phyloP scores from a whole-genome alignment of 345 rosid genomes.

The Salix viminalis region DNA sequence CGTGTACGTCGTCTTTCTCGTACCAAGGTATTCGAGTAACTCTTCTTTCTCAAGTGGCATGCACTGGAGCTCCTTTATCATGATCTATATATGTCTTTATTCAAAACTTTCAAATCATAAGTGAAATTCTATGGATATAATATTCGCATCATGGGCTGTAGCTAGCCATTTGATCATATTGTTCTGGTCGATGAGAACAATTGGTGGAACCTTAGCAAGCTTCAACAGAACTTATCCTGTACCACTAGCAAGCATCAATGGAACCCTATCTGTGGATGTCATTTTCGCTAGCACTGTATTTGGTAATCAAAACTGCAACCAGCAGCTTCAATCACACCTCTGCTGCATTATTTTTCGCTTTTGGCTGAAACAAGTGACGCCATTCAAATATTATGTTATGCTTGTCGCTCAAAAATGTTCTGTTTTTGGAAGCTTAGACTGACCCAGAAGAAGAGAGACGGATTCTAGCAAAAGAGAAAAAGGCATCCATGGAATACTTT shows the following conservation, averaged over 20 bases:
- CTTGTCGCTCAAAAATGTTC: neutral
- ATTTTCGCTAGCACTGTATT: neutral
- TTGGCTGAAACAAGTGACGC: neutral
- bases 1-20: constrained; percentile 89
- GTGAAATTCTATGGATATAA: neutral
- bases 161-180: neutral
- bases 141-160: neutral
- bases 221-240: too few species aligned
- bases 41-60: constrained; percentile 4
- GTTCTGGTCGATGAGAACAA: neutral
- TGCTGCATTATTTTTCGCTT: neutral
- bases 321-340: too few species aligned
- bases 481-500: constrained; percentile 64
- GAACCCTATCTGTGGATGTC: too few species aligned
- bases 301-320: neutral
- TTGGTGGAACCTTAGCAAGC: too few species aligned
- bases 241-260: too few species aligned
- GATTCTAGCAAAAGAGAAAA: constrained; percentile 71
- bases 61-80: neutral
- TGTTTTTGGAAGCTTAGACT: constrained; percentile 38
- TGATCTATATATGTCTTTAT: neutral
- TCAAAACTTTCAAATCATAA: neutral
- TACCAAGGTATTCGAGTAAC: constrained; percentile 52
- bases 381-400: neutral
- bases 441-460: constrained; percentile 91